Conservation (phyloP, 352 stramenopile species). For the Phytophthora ohioensis region DNA sequence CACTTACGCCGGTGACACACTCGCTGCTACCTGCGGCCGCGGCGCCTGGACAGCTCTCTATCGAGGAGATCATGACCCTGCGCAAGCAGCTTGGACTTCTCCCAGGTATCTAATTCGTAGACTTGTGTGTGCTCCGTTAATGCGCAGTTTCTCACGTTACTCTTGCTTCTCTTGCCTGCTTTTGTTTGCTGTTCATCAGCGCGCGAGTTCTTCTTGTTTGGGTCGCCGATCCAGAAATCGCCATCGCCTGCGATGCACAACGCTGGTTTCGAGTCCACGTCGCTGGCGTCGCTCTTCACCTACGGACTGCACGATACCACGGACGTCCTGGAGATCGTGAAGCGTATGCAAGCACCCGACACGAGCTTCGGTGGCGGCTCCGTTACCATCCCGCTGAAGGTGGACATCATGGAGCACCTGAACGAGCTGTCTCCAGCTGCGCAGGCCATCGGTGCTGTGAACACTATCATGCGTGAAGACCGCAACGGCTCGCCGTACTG, state of each 20-base stretch:
- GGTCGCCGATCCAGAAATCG: conserved; percentile 95
- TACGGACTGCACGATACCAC: conserved; percentile 91
- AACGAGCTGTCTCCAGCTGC: conserved; percentile 94
- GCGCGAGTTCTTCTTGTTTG: conserved; percentile 95
- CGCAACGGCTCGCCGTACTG: conserved; percentile 50
- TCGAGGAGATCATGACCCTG: conserved; percentile 93
- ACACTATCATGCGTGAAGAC: conserved; percentile 94
- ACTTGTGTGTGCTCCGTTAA: conserved; percentile 30
- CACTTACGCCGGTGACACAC: conserved; percentile 97
- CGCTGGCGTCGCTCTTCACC: conserved; percentile 83
- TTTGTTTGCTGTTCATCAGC: conserved; percentile 42
- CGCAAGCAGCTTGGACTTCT: conserved; percentile 85
- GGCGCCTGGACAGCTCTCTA: conserved; percentile 96
- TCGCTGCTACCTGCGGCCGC: conserved; percentile 92
- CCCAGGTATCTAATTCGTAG: conserved; percentile 71
- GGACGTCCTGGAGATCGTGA: conserved; percentile 51
- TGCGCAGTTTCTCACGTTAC: conserved; percentile 35
- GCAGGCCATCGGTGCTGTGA: conserved; percentile 97
- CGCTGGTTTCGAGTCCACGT: conserved; percentile 89
- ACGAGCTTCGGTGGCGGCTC: conserved; percentile 94
- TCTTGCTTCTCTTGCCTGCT: conserved; percentile 17
- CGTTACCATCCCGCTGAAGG: conserved; percentile 99
- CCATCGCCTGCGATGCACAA: conserved; percentile 98
- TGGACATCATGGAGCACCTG: conserved; percentile 94
- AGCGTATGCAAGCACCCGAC: conserved; percentile 44